Conservation (phyloP, 345 rosid species). For the Trapa bicornis region DNA sequence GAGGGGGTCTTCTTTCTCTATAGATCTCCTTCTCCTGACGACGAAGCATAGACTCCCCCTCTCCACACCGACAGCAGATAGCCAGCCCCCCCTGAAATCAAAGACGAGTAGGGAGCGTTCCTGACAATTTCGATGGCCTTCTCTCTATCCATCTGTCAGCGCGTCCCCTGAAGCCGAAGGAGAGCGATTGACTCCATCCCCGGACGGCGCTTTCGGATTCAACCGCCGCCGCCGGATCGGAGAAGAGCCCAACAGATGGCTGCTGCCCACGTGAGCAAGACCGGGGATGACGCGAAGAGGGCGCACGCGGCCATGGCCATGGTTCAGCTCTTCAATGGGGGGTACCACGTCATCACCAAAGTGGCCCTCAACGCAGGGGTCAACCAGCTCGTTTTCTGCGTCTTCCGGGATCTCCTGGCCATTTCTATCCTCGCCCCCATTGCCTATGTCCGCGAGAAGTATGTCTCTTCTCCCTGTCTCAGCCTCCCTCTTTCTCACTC, state of each 20-base stretch:
- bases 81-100: neutral
- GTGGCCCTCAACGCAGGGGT: conserved; percentile 90
- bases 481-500: neutral
- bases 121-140: neutral
- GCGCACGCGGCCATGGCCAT: conserved; percentile 79
- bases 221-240: neutral
- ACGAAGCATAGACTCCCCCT: neutral
- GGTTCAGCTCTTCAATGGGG: conserved; percentile 80
- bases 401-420: conserved; percentile 85
- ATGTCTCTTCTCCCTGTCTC: neutral
- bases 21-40: neutral
- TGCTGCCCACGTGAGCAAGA: conserved; percentile 23
- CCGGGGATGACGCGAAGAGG: conserved; percentile 37
- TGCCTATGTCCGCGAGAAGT: conserved; percentile 87
- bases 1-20: no score
- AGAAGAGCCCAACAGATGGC: conserved; percentile 3
- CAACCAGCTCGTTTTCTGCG: conserved; percentile 94
- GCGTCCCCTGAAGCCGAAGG: neutral
- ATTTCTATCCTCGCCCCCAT: conserved; percentile 76
- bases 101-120: neutral
- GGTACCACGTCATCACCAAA: conserved; percentile 93
- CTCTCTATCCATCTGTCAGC: neutral
- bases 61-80: neutral
- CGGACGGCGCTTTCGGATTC: neutral
- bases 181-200: neutral